Evolutionary conservation across 2,329 filamentous ascomycete genomes (phyloP), one percentile per base, ranked within the genome.

Genomic region (Fusarium sp.): DNA sequence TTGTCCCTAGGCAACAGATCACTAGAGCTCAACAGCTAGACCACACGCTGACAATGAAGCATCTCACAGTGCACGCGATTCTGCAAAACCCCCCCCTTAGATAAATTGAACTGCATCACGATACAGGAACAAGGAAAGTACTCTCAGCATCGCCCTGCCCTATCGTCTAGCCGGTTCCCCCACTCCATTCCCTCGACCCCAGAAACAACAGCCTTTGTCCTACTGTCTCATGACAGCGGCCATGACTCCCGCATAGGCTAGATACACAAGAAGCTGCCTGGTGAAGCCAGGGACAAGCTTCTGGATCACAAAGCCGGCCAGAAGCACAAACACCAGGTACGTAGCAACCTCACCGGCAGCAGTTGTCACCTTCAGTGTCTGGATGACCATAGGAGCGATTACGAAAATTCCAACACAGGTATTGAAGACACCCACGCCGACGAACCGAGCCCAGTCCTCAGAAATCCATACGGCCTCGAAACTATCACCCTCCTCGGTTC

Each of bases 201-300:
- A 5, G 4, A 11, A 8, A 16, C 1, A 8, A 18, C 14, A 2
- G 3, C 18, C 16, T 57, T 27, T 55, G 14, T 34, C 44, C 29
- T 58, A 58, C 11, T 59, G 25, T 25, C 59, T 63, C 63, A 67
- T 51, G 6, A 67, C 54, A 11, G 65, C 53, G 1, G 65, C 65
- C 49, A 67, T 58, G 3, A 67, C 58, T 6, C 62, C 61, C 3
- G 65, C 63, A n/a, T 67, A 67, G 2, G 65, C 54, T 14, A 67
- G 34, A n/a, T 58, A 67, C 2, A 56, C 64, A 10, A 67, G 40
- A 6, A 67, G 63, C 34, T 67, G 65, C 3, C 36, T 58, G 3
- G 59, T 63, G 31, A 67, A 67, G 0, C 59, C 58, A 10, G 38
- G 50, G 2, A 63, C 33, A 3, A 67, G 44, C 16, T 10, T 56